Conservation (phyloP, 2,329 filamentous ascomycete species). For the Corinectria fuckeliana region DNA sequence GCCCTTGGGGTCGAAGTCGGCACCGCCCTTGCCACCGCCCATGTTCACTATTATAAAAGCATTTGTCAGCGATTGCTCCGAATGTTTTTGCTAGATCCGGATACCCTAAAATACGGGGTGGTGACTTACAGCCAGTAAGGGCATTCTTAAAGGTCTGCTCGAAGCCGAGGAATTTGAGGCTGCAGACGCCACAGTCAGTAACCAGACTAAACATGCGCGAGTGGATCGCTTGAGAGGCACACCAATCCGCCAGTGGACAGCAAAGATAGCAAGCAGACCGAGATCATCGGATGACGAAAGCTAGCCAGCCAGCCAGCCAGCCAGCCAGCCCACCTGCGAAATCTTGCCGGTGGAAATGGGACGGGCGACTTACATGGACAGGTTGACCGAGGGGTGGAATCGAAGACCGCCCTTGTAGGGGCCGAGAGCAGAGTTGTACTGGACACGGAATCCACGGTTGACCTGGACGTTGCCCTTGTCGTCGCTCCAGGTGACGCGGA, state of each 20-base stretch:
- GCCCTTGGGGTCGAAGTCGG: slow-evolving; percentile 99
- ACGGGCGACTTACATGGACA: slow-evolving; percentile 60
- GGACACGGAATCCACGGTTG: slow-evolving; percentile 94
- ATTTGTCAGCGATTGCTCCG: slow-evolving; percentile 31
- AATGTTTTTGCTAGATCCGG: too few relatives aligned
- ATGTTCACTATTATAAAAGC: slow-evolving; percentile 60
- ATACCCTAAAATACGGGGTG: not conserved
- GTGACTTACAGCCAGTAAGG: slow-evolving; percentile 81
- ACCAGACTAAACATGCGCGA: too few relatives aligned
- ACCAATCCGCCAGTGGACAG: not conserved
- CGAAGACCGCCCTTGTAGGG: slow-evolving; percentile 98
- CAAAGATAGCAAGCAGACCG: slow-evolving; percentile 6
- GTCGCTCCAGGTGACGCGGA: slow-evolving; percentile 96
- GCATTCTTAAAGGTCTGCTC: slow-evolving; percentile 99
- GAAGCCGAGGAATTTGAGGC: slow-evolving; percentile 95
- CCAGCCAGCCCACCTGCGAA: too few relatives aligned
- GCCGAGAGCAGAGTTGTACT: slow-evolving; percentile 97
- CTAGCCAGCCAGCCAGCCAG: too few relatives aligned
- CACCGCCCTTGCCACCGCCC: slow-evolving; percentile 96
- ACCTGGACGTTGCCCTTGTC: slow-evolving; percentile 88
- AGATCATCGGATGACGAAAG: not conserved
- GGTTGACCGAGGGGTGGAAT: slow-evolving; percentile 89
- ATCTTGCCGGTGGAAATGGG: not conserved
- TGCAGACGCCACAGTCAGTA: slow-evolving; percentile 26
- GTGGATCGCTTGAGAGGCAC: not conserved